phyloP scores from a whole-genome alignment of 2,329 filamentous ascomycete genomes.

The Amesomyces nigricolor region DNA sequence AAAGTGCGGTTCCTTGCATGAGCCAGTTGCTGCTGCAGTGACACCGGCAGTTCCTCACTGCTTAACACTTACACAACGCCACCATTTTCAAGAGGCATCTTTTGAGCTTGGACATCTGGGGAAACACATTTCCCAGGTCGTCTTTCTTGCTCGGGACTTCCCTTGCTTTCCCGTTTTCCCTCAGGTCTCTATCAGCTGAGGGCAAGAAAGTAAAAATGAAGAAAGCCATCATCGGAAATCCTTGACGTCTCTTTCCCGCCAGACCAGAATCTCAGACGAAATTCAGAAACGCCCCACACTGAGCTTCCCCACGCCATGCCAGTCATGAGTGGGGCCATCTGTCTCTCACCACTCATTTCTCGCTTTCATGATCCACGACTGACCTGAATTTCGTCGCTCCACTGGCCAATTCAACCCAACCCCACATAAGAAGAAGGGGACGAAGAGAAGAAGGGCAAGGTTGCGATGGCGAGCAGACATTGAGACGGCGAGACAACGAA shows the following conservation, averaged over 20 bases:
- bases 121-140: not conserved
- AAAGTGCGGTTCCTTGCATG: not conserved
- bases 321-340: too few relatives aligned
- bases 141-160: not conserved
- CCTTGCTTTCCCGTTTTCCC: too few relatives aligned
- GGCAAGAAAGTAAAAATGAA: too few relatives aligned
- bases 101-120: too few relatives aligned
- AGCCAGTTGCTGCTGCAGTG: not conserved
- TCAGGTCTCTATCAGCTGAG: too few relatives aligned
- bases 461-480: not conserved
- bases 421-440: not conserved
- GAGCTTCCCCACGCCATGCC: too few relatives aligned
- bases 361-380: not conserved
- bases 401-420: not conserved
- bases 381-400: not conserved
- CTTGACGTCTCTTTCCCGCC: too few relatives aligned
- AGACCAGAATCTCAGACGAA: too few relatives aligned
- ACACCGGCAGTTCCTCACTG: not conserved
- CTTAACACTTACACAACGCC: slow-evolving; percentile 15
- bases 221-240: too few relatives aligned
- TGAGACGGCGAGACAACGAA: slow-evolving; percentile 3
- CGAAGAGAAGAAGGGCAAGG: not conserved
- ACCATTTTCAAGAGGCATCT: not conserved
- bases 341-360: not conserved
- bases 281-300: too few relatives aligned